These are phyloP conservation scores for Perkinsus olseni DNA, from an alignment of 169 alveolate species.

Conservation along the genomic window DNA sequence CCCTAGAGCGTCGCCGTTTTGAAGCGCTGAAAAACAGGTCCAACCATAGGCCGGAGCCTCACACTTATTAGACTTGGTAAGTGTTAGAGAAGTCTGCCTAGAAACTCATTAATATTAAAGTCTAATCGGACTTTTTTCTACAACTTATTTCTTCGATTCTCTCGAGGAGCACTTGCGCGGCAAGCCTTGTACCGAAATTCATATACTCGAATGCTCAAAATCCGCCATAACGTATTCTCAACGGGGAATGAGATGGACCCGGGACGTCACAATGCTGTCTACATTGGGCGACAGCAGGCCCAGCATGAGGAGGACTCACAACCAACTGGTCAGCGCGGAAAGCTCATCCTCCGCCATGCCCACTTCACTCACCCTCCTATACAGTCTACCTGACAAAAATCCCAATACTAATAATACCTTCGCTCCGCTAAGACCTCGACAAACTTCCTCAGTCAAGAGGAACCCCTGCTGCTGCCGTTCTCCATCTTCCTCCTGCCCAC, in stretches of 20 bases:
- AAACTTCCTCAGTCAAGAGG: neutral
- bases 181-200: too few species aligned
- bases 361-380: neutral
- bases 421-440: neutral
- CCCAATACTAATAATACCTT: neutral
- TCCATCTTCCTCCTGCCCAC: neutral
- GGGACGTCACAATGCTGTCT: neutral
- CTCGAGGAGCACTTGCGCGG: too few species aligned
- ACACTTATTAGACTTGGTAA: too few species aligned
- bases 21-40: too few species aligned
- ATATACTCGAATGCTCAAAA: too few species aligned
- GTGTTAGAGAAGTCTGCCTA: too few species aligned
- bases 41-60: too few species aligned
- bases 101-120: too few species aligned
- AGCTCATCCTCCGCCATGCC: neutral
- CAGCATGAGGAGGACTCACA: neutral
- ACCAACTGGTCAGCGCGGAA: neutral
- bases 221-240: neutral
- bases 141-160: too few species aligned
- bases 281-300: too few species aligned
- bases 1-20: neutral
- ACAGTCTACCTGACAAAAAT: neutral
- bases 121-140: too few species aligned
- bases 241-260: neutral
- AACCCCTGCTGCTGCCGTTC: neutral